Evolutionary conservation across 1,284 basidiomycete genomes (phyloP).

Genomic region (Naganishia liquefaciens): DNA sequence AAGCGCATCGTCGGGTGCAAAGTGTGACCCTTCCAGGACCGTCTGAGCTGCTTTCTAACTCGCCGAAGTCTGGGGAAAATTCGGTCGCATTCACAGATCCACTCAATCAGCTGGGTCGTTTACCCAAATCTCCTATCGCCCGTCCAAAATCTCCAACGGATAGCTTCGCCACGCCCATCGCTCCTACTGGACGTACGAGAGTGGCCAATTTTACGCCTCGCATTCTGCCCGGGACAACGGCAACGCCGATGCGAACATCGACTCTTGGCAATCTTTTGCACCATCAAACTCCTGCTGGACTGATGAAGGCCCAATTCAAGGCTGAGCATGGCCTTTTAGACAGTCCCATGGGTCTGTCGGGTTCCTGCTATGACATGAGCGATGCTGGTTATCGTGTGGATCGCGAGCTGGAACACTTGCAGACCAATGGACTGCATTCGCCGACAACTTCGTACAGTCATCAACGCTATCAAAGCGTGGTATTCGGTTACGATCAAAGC

Average conservation of each 20-base stretch:
- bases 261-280: constrained; percentile 16
- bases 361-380: constrained; percentile 33
- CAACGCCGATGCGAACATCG: constrained; percentile 23
- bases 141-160: constrained; percentile 26
- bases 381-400: constrained; percentile 32
- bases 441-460: constrained; percentile 19
- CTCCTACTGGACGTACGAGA: constrained; percentile 14
- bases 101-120: constrained; percentile 27
- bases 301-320: constrained; percentile 31
- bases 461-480: constrained; percentile 23
- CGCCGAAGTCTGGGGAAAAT: constrained; percentile 19
- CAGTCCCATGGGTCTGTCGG: constrained; percentile 32
- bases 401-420: constrained; percentile 32
- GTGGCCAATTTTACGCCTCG: constrained; percentile 26
- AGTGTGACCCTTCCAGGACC: constrained; percentile 31
- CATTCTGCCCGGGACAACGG: constrained; percentile 12
- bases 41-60: constrained; percentile 28
- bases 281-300: constrained; percentile 32
- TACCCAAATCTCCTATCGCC: constrained; percentile 30
- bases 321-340: constrained; percentile 33
- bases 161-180: constrained; percentile 28
- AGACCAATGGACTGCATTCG: constrained; percentile 22
- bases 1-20: constrained; percentile 20
- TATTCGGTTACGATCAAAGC: constrained; percentile 25
- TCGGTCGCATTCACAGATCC: constrained; percentile 8